Base-by-base conservation (phyloP, 2,329 filamentous ascomycete genomes). In the Phyllosticta capitalensis region DNA sequence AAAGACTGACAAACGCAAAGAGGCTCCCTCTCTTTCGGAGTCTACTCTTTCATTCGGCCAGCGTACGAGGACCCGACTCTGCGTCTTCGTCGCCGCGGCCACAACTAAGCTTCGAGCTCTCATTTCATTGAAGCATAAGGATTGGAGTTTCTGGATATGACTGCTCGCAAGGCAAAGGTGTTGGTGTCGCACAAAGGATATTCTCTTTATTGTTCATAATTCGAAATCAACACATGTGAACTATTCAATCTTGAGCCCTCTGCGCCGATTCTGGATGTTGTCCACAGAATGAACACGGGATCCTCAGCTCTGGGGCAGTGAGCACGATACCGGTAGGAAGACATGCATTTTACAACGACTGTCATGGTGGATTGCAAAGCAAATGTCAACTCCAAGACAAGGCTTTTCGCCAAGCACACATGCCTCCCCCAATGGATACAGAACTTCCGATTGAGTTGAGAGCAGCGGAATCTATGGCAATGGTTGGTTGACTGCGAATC, bases 1-100 rank as follows among this genome's bases (percentile, higher is more conserved):
- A 4, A 14, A 6, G 14, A 14, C 38, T 45, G 38, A 45, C 38
- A 45, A n/a, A 14, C 7, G 38, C 17, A 14, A 45, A 45, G 20
- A 52, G 51, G 52, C 52, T 52, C 52, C 3, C 53, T 59, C 19
- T 26, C 9, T 26, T 59, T 59, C 28, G 58, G 58, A 20, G 30
- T 59, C 45, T 59, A 59, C 48, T 59, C 58, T 52, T 59, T 59
- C 21, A 51, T 59, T 9, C 38, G 58, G 7, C 58, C 58, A 12
- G 52, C 45, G 2, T 9, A 21, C 12, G 24, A 59, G 24, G 58
- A 59, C 14, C 52, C 52, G 1, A 59, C 52, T 3, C 53, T 59
- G 14, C 28, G 58, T 5, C 48, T 59, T 45, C 58, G 52, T 22
- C 58, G 58, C 52, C 54, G 48, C 9, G 12, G 57, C 17, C 52